phyloP scores from a whole-genome alignment of 2,329 filamentous ascomycete species.

The Fusarium sp. region DNA sequence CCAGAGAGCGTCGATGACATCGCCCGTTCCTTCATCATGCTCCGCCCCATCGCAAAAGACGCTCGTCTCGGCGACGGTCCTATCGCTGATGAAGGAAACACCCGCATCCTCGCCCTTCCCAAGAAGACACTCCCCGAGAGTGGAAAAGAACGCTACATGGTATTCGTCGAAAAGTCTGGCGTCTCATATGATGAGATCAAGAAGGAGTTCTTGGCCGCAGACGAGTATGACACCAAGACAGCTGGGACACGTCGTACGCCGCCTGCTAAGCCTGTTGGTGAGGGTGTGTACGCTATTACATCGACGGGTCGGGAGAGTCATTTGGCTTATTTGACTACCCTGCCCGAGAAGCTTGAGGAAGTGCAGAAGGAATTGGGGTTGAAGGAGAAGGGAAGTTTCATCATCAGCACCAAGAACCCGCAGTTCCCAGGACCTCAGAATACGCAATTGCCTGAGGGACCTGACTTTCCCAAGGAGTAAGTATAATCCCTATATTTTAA shows the following conservation, averaged over 20 bases:
- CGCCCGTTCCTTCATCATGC: constrained; percentile 80
- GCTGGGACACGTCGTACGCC: constrained; percentile 74
- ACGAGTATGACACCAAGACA: constrained; percentile 81
- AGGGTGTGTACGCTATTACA: constrained; percentile 87
- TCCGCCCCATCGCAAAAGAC: constrained; percentile 77
- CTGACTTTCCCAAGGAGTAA: constrained; percentile 78
- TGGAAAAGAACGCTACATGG: constrained; percentile 77
- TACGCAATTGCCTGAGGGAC: constrained; percentile 69
- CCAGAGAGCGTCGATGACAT: constrained; percentile 78
- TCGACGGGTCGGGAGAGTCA: constrained; percentile 78
- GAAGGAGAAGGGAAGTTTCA: constrained; percentile 77
- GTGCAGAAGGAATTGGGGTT: constrained; percentile 82
- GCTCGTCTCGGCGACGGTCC: constrained; percentile 66
- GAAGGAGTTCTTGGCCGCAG: constrained; percentile 73
- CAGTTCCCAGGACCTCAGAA: constrained; percentile 72
- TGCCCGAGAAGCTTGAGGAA: constrained; percentile 75
- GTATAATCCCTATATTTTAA: constrained; percentile 38
- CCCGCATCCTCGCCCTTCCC: constrained; percentile 79
- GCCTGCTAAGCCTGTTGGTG: constrained; percentile 79
- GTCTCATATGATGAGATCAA: constrained; percentile 76
- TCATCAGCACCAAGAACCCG: constrained; percentile 85
- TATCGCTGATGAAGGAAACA: constrained; percentile 66
- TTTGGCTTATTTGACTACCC: constrained; percentile 81
- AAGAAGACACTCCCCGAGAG: constrained; percentile 85
- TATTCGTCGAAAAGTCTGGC: constrained; percentile 82